These are phyloP conservation scores for Lachnellula cervina DNA, from an alignment of 2,329 filamentous ascomycete species.

Conservation along the genomic window DNA sequence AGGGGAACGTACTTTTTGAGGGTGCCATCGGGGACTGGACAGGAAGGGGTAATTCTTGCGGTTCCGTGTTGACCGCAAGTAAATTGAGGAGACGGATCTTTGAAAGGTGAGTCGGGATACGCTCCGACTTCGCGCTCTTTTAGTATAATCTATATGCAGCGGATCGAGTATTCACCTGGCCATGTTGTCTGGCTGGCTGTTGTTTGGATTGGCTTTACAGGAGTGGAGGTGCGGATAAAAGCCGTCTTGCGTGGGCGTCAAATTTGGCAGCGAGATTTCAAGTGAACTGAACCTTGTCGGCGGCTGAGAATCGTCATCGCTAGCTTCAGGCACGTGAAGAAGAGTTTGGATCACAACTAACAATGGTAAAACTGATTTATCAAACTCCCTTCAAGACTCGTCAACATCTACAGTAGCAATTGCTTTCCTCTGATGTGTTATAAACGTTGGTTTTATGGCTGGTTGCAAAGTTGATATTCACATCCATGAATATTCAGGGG, in stretches of 20 bases:
- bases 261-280: neutral
- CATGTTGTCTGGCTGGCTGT: slow-evolving; percentile 9
- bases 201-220: neutral
- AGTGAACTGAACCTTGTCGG: neutral
- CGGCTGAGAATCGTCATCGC: neutral
- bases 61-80: slow-evolving; percentile 24
- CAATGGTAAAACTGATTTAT: neutral
- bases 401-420: neutral
- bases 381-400: too few species aligned
- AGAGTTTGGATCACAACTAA: neutral
- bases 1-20: slow-evolving; percentile 32
- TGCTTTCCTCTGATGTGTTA: neutral
- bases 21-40: slow-evolving; percentile 35
- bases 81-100: slow-evolving; percentile 27
- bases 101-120: slow-evolving; percentile 22
- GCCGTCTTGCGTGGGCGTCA: neutral
- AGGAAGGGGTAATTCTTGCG: slow-evolving; percentile 25
- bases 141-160: slow-evolving; percentile 4
- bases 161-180: slow-evolving; percentile 7
- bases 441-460: too few species aligned
- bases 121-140: slow-evolving; percentile 24
- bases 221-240: neutral
- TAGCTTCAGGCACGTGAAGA: slow-evolving; percentile 1
- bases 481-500: slow-evolving; percentile 6
- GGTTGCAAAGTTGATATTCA: neutral